Evolutionary conservation across 2,329 filamentous ascomycete genomes (phyloP).

Genomic region (Apiospora aurea): DNA sequence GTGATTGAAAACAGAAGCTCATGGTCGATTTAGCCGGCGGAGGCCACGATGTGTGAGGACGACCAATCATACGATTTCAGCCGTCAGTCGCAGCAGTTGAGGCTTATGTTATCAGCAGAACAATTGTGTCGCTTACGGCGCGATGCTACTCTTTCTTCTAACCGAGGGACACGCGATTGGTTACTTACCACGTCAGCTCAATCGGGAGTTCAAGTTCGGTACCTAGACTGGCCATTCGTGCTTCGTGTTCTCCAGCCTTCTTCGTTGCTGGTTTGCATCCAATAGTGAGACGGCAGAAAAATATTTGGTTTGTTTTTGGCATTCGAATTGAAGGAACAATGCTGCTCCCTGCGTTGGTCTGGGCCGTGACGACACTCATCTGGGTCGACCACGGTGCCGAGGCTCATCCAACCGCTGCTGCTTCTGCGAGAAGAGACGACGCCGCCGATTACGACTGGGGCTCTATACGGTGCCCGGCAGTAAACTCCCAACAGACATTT

Average conservation of each 20-base stretch:
- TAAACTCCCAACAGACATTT: neutral
- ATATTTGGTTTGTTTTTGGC: neutral
- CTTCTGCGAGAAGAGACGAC: neutral
- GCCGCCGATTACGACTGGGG: constrained; percentile 23
- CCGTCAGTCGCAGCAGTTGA: neutral
- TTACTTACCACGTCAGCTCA: neutral
- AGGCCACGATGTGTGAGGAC: neutral
- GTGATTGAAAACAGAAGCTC: neutral
- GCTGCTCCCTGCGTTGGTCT: neutral
- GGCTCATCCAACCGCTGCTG: neutral
- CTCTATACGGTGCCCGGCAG: constrained; percentile 24
- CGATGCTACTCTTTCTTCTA: neutral
- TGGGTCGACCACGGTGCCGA: neutral
- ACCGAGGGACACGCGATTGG: neutral
- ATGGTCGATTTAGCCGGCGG: neutral
- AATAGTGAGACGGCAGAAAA: neutral
- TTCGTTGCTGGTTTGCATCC: neutral
- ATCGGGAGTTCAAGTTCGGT: neutral
- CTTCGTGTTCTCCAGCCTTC: neutral
- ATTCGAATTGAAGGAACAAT: neutral
- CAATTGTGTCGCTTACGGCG: neutral
- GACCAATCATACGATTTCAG: neutral
- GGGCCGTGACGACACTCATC: neutral
- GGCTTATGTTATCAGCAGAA: neutral
- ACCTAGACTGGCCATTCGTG: neutral